Base-by-base conservation (phyloP, 257 asterid genomes). In the Ocimum tenuiflorum region DNA sequence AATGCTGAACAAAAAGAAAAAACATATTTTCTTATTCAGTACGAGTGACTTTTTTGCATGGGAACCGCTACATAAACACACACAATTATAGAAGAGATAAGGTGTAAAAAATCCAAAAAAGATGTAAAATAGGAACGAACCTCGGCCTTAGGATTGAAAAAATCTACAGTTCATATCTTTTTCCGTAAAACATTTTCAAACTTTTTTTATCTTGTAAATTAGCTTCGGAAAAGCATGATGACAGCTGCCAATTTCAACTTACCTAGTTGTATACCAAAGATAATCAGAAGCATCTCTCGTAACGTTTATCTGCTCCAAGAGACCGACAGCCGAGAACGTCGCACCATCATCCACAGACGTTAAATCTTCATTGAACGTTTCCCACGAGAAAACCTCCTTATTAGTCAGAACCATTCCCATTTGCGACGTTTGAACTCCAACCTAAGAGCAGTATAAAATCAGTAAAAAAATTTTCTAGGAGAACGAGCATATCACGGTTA, bases 291-390 rank as follows among this genome's bases (percentile, higher is more conserved):
- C 59, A 68, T 94, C 99, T 75, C 92, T 86, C 1, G 99, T 94
- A 42, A 83, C 99, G 73, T 88, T 90, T 72, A 94, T 77, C 82
- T 94, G 99, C 75, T 94, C 99, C 85, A 90, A 38, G 61, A 94
- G 95, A 55, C 97, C 97, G 24, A 58, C 68, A 20, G 88, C 70
- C 2, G 92, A 72, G 76, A 94, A 88, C 11, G 95, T 62, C 50
- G 91, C 66, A 69, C 89, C 73, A 63, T 83, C 95, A 66, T 82
- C 96, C 64, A 75, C 41, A 68, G 96, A 76, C 47, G 87, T 70
- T 77, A 88, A 75, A 77, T 94, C 97, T 80, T 90, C 99, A 29
- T 81, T 88, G 66, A 74, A 86, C 18, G 88, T 78, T 78, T 91
- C 96, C 99, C 99, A 94, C 5, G 96, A 79, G 75, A 79, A 81